Evolutionary conservation across 176 grass and related monocot species (phyloP).

Genomic region (Rhynchospora pubera): DNA sequence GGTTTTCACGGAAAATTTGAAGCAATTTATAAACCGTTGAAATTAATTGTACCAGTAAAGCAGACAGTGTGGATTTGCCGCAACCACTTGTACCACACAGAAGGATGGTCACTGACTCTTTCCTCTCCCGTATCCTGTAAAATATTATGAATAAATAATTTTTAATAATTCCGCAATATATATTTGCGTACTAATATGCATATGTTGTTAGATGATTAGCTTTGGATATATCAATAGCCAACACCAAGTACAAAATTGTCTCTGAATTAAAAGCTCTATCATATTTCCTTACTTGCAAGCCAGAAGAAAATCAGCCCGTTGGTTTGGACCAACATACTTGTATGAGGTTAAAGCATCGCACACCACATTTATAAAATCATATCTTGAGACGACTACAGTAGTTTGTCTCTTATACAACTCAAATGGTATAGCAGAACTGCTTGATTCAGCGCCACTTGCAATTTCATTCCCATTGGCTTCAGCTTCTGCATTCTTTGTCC

Average conservation of each 20-base stretch:
- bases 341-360: constrained; percentile 70
- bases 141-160: not conserved
- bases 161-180: constrained; percentile 7
- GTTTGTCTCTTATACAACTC: constrained; percentile 93
- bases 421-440: constrained; percentile 37
- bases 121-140: constrained; percentile 85
- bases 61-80: constrained; percentile 87
- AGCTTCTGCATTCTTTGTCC: constrained; percentile 37
- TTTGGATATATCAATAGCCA: not conserved
- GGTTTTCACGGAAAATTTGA: not conserved
- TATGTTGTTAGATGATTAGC: not conserved
- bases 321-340: constrained; percentile 88
- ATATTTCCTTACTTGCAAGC: constrained; percentile 69
- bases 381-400: constrained; percentile 57
- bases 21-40: not conserved
- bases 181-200: not conserved
- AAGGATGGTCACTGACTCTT: constrained; percentile 88
- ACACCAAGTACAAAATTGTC: not conserved
- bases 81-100: constrained; percentile 94
- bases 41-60: constrained; percentile 69
- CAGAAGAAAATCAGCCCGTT: constrained; percentile 83
- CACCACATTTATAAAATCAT: constrained; percentile 54
- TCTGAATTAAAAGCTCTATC: not conserved
- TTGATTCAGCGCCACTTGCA: constrained; percentile 23
- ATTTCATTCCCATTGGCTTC: constrained; percentile 25